Evolutionary conservation across 768 basidiomycete species (phyloP).

Genomic region (Xerocomus potaroensis): DNA sequence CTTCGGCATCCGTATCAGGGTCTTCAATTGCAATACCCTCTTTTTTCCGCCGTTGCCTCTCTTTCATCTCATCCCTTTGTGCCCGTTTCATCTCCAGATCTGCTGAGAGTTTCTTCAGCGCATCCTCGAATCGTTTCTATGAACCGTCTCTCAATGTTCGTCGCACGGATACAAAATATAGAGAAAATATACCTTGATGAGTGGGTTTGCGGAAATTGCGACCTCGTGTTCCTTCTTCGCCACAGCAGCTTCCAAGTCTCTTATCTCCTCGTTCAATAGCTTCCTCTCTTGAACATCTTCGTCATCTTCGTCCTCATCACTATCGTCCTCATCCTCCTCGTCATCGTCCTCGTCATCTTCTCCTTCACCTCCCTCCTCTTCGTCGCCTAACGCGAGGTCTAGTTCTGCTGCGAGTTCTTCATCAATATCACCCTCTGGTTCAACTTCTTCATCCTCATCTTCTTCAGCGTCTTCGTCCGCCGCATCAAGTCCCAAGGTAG

Average conservation of each 20-base stretch:
- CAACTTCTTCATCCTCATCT: slow-evolving; percentile 56
- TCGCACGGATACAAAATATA: background rate
- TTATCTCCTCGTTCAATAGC: slow-evolving; percentile 82
- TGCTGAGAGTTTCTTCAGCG: slow-evolving; percentile 78
- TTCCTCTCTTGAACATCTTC: slow-evolving; percentile 75
- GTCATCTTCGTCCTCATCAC: slow-evolving; percentile 76
- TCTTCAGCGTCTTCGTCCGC: slow-evolving; percentile 60
- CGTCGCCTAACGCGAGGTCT: slow-evolving; percentile 73
- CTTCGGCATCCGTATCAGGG: slow-evolving; percentile 39
- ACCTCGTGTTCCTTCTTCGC: slow-evolving; percentile 82
- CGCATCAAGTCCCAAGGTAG: slow-evolving; percentile 49
- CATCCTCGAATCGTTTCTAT: slow-evolving; percentile 92
- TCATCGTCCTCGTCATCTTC: slow-evolving; percentile 71
- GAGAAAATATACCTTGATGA: slow-evolving; percentile 61
- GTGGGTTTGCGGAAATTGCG: slow-evolving; percentile 76
- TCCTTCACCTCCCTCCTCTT: slow-evolving; percentile 55
- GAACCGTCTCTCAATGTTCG: slow-evolving; percentile 1
- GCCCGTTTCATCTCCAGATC: slow-evolving; percentile 83
- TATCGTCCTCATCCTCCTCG: slow-evolving; percentile 43
- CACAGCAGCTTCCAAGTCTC: slow-evolving; percentile 84
- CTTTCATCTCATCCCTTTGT: slow-evolving; percentile 77
- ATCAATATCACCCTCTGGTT: slow-evolving; percentile 77
- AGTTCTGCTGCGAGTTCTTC: slow-evolving; percentile 87
- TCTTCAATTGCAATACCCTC: slow-evolving; percentile 51
- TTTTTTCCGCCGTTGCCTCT: slow-evolving; percentile 66